Base-by-base conservation (phyloP, 805 yeast species). In the Debaryomyces hansenii region DNA sequence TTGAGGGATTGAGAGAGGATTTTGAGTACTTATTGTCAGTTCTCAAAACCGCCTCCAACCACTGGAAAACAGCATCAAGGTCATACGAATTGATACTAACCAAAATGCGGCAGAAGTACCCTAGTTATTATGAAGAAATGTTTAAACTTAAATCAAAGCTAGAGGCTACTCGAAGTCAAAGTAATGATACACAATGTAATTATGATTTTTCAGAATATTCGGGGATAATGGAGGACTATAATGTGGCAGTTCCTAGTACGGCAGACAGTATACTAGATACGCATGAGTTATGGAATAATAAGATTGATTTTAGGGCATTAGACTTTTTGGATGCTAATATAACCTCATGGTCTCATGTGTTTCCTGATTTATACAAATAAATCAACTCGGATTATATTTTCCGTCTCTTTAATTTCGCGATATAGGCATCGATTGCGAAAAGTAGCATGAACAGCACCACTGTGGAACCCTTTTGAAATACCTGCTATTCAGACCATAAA, bases 201-300 rank as follows among this genome's bases (percentile, higher is more conserved):
- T 12, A 15, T 28, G 18, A 20, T 27, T 14, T 34, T 20, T n/a
- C 39, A 12, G 20, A 34, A 24, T 34, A 18, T 41, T 32, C 35
- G 6, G 9, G 16, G 35, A n/a, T 15, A 12, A 41, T 41, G 38
- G 45, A 41, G 16, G 40, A 41, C 14, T 41, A 33, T 33, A 41
- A 41, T 16, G 16, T 41, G 18, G 45, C 20, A 4, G 20, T 27
- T 20, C 45, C 45, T 9, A 41, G 45, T 28, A 32, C 45, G 14
- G 45, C 45, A 11, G 45, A 41, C 45, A 41, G 40, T 4, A 41
- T 41, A 10, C 20, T 41, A 16, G 45, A 41, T 28, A 33, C 35
- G 4, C 27, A 41, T 34, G 45, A 41, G 12, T 21, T 41, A 21
- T 41, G 32, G 20, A 21, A 35, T 10, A 33, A 21, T 3, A 20